Percentiles rank a stretch among this genome's conserved stretches.
These are phyloP conservation scores for Cardamine occulta DNA, from an alignment of 345 rosid species.

Conservation along the genomic window DNA sequence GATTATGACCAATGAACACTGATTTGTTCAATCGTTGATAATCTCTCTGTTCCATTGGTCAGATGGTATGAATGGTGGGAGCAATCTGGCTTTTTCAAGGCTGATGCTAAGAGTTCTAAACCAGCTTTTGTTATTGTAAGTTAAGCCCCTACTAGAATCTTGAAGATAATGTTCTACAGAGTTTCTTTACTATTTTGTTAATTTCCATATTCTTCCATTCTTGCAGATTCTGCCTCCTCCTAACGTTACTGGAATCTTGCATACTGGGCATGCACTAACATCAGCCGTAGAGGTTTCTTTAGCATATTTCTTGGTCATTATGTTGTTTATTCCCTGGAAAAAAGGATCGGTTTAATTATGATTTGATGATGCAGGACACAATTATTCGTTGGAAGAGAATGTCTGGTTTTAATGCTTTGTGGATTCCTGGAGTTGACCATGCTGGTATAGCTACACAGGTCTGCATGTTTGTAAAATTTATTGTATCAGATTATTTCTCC, in stretches of 20 bases:
- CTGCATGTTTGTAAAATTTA: no score
- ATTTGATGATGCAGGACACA: constrained; percentile 56
- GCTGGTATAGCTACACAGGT: constrained; percentile 96
- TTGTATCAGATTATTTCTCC: no score
- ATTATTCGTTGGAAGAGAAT: constrained; percentile 84
- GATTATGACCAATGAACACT: neutral
- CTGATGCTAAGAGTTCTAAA: constrained; percentile 66
- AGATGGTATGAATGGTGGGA: constrained; percentile 92
- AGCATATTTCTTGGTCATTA: neutral
- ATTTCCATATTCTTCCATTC: no score
- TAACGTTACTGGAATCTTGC: constrained; percentile 88
- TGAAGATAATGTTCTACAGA: neutral
- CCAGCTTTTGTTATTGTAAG: constrained; percentile 54
- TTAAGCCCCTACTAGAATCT: neutral
- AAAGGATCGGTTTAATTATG: neutral
- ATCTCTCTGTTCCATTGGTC: constrained; percentile 14
- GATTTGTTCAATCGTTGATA: neutral
- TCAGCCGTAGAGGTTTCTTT: constrained; percentile 63
- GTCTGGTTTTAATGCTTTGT: constrained; percentile 79
- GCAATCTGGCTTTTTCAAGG: constrained; percentile 59
- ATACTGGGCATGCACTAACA: constrained; percentile 89
- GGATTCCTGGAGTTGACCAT: constrained; percentile 89
- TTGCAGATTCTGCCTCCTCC: constrained; percentile 87
- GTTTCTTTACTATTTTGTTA: constrained; percentile 23
- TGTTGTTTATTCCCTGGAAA: neutral